Conservation (phyloP, 2,329 filamentous ascomycete species). For the Curvularia hawaiiensis region DNA sequence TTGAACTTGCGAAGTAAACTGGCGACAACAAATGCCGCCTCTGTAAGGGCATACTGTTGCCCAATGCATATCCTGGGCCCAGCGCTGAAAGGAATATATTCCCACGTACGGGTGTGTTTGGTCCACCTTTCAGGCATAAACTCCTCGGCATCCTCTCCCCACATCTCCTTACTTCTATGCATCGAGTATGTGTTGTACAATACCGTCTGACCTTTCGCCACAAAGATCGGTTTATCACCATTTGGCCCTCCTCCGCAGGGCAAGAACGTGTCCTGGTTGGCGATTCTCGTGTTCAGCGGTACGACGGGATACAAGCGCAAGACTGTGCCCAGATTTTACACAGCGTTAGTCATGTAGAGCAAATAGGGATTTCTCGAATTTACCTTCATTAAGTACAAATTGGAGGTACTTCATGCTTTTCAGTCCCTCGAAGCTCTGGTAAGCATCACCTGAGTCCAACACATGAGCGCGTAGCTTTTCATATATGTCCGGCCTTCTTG, state of each 20-base stretch:
- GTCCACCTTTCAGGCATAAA: constrained; percentile 42
- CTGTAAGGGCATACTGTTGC: constrained; percentile 27
- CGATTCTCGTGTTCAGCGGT: constrained; percentile 30
- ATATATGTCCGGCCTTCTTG: constrained; percentile 42
- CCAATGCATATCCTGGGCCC: constrained; percentile 30
- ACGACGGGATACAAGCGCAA: constrained; percentile 35
- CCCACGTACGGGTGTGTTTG: too few relatives aligned
- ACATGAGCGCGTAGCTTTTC: too few relatives aligned
- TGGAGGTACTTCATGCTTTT: too few relatives aligned
- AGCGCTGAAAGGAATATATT: constrained; percentile 31
- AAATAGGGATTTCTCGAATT: too few relatives aligned
- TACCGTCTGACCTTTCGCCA: constrained; percentile 27
- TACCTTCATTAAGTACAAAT: constrained; percentile 38
- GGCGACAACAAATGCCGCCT: too few relatives aligned
- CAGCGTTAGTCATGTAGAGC: constrained; percentile 25
- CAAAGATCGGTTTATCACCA: constrained; percentile 27
- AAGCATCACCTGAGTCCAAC: too few relatives aligned
- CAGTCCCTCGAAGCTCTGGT: too few relatives aligned
- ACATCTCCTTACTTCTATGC: not conserved
- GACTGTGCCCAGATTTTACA: constrained; percentile 37
- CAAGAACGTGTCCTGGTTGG: constrained; percentile 29
- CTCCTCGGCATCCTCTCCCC: constrained; percentile 12
- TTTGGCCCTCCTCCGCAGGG: constrained; percentile 36
- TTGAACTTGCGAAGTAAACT: too few relatives aligned
- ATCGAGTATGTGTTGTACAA: constrained; percentile 33